These are phyloP conservation scores for Cicer chorassanicum DNA, from an alignment of 306 rosid genomes.

Conservation along the genomic window DNA sequence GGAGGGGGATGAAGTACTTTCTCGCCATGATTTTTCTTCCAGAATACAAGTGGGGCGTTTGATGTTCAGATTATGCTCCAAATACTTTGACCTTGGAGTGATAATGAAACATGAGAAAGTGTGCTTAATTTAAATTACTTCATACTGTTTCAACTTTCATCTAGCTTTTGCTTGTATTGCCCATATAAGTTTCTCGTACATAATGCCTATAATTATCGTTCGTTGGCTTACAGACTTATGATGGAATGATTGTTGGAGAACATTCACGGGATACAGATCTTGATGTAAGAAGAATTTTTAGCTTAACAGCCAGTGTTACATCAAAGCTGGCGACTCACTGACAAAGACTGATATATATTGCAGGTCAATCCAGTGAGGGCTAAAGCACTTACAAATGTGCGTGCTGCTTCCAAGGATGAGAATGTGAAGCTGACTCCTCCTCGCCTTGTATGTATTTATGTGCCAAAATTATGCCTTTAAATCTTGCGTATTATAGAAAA, in stretches of 20 bases:
- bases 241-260: slow-evolving; percentile 98
- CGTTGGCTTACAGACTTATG: slow-evolving; percentile 73
- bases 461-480: slow-evolving; percentile 20
- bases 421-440: slow-evolving; percentile 91
- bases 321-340: slow-evolving; percentile 39
- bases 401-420: slow-evolving; percentile 82
- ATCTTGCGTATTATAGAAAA: slow-evolving; percentile 27
- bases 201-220: slow-evolving; percentile 24
- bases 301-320: slow-evolving; percentile 28
- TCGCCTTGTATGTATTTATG: slow-evolving; percentile 74
- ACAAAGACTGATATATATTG: slow-evolving; percentile 40
- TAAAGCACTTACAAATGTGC: slow-evolving; percentile 79
- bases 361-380: slow-evolving; percentile 87
- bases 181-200: slow-evolving; percentile 10
- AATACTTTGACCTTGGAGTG: slow-evolving; percentile 23
- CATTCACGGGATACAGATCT: slow-evolving; percentile 90
- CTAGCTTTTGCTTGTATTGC: slow-evolving; percentile 35
- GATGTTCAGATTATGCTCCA: slow-evolving; percentile 4
- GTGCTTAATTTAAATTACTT: slow-evolving; percentile 11
- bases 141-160: slow-evolving; percentile 29
- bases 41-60: slow-evolving; percentile 10
- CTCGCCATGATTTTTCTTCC: slow-evolving; percentile 33
- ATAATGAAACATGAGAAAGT: slow-evolving; percentile 7
- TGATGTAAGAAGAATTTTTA: slow-evolving; percentile 63
- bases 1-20: background rate